Conservation (phyloP, 805 yeast species). For the Pichia heedii region DNA sequence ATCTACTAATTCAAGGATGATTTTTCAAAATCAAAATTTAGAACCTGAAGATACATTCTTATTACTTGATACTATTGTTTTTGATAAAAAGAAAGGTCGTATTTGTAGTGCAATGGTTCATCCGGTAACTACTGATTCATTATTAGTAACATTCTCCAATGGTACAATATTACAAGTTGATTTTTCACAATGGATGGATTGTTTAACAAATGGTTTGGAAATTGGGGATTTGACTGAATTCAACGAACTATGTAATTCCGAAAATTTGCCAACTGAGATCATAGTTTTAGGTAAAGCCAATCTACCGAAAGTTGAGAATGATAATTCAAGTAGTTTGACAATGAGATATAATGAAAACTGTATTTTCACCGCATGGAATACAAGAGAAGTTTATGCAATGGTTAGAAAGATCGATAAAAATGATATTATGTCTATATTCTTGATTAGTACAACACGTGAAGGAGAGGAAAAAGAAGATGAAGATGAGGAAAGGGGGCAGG, state of each 20-base stretch:
- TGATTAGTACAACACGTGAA: conserved; percentile 4
- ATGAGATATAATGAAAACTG: conserved; percentile 12
- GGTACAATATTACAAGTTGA: conserved; percentile 21
- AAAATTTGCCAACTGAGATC: conserved; percentile 18
- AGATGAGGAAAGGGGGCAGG: too few relatives aligned
- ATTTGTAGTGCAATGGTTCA: conserved; percentile 12
- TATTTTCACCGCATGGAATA: conserved; percentile 21
- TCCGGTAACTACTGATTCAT: conserved; percentile 16
- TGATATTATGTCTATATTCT: conserved; percentile 10
- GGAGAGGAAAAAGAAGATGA: neutral
- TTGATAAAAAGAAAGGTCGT: conserved; percentile 4
- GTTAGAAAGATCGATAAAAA: conserved; percentile 3
- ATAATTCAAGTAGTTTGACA: neutral
- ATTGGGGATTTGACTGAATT: conserved; percentile 15
- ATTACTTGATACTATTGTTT: conserved; percentile 10
- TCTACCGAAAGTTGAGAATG: conserved; percentile 2
- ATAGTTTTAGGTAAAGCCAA: conserved; percentile 12
- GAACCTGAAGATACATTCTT: conserved; percentile 6
- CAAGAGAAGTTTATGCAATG: conserved; percentile 13
- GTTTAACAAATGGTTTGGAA: conserved; percentile 11
- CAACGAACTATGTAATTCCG: conserved; percentile 7
- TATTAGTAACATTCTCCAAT: conserved; percentile 15
- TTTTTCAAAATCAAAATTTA: conserved; percentile 15
- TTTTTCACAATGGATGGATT: conserved; percentile 21
- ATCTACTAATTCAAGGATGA: conserved; percentile 18